Evolutionary conservation across 345 rosid species (phyloP), one percentile per base, ranked within the genome.

Genomic region (Erucastrum elatum): DNA sequence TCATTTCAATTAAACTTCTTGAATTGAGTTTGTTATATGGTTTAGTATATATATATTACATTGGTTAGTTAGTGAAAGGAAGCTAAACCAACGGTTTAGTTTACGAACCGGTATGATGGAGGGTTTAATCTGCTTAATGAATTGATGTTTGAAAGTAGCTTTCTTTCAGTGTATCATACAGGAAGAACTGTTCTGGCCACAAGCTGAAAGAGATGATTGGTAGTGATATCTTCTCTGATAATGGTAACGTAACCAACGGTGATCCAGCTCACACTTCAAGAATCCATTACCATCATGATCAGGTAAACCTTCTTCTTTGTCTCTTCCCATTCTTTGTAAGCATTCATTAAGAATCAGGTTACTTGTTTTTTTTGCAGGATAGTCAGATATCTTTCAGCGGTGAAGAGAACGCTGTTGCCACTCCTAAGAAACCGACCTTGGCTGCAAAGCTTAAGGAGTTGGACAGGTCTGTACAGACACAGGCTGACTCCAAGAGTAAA

Each of bases 131-230:
- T 21, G 62, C 41, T 63, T 62, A 0, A 0, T 17, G 31, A 59
- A 75, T 29, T 67, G 41, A 33, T 33, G 35, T 33, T 33, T 33
- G 35, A 3, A 53, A 56, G 25, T 62, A 5, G 1, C 0, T 51
- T 64, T 29, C 60, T 21, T 21, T 31, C 61, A 79, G 78, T 64
- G 21, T 68, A 13, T 80, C 75, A 0, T 31, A 64, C 80, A 89
- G 92, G 88, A 90, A 86, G 81, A 90, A 88, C 55, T 92, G 95
- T 81, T 92, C 85, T 0, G 90, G 87, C 53, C 85, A 88, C 72
- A 90, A 92, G 82, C 74, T 90, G 37, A 92, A 92, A 74, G 97
- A 92, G 74, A 90, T 90, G 81, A 87, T 75, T 66, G 97, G 95
- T 21, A 89, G 91, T 63, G 90, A 91, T 63, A 87, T 92, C 34